These are phyloP conservation scores for Tylopilus rubrobrunneus DNA, from an alignment of 768 basidiomycete genomes.

Conservation along the genomic window DNA sequence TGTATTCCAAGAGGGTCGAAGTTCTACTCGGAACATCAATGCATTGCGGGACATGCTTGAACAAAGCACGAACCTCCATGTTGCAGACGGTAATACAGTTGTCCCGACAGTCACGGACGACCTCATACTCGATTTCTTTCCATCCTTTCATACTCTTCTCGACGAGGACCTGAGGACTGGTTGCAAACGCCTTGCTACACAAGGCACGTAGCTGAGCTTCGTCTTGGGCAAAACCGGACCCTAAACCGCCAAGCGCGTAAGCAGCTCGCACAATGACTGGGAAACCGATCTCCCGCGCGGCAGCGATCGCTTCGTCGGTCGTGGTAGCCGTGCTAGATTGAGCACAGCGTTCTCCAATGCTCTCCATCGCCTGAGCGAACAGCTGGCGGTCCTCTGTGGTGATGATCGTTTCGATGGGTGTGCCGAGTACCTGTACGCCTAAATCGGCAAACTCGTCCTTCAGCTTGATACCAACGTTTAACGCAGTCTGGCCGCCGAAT, in stretches of 20 bases:
- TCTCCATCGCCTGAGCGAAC: conserved; percentile 90
- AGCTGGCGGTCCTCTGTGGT: conserved; percentile 95
- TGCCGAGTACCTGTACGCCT: conserved; percentile 92
- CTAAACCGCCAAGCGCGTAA: conserved; percentile 95
- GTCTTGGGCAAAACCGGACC: conserved; percentile 92
- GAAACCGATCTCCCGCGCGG: conserved; percentile 84
- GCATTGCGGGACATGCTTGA: neutral
- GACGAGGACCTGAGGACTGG: conserved; percentile 96
- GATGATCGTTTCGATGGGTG: conserved; percentile 96
- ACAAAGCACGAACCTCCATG: conserved; percentile 82
- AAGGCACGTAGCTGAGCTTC: conserved; percentile 85
- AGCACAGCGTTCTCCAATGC: conserved; percentile 95
- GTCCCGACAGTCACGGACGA: conserved; percentile 94
- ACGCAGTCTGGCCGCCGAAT: conserved; percentile 96
- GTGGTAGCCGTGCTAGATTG: conserved; percentile 84
- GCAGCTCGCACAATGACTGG: conserved; percentile 97
- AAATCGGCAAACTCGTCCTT: conserved; percentile 92
- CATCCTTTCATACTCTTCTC: conserved; percentile 99
- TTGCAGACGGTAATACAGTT: conserved; percentile 99
- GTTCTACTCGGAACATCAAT: conserved; percentile 54
- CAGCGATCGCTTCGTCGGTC: conserved; percentile 74
- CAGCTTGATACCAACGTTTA: conserved; percentile 95
- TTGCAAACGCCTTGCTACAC: conserved; percentile 94
- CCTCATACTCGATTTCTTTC: conserved; percentile 99
- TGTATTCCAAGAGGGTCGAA: conserved; percentile 99